Conservation (phyloP, 2,329 filamentous ascomycete species). For the Colletotrichum phormii region DNA sequence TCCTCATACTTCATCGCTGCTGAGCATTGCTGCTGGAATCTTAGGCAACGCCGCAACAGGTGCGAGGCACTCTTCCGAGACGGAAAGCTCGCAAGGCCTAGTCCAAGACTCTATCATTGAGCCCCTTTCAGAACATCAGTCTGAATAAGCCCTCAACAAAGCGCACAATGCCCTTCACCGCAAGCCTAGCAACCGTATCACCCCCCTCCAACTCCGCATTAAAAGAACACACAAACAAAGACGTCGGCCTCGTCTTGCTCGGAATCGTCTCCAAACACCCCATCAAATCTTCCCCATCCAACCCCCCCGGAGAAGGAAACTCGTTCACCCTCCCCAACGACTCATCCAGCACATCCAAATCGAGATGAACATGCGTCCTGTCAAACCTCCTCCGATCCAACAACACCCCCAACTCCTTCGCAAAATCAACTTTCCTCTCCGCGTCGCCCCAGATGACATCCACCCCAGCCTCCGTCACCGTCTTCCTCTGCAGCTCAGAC, state of each 20-base stretch:
- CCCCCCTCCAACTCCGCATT: constrained; percentile 3
- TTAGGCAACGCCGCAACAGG: no score
- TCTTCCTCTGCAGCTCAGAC: background rate
- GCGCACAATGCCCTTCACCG: background rate
- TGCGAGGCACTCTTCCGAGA: no score
- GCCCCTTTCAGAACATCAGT: no score
- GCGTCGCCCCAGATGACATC: constrained; percentile 16
- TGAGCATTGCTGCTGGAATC: no score
- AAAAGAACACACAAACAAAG: constrained; percentile 12
- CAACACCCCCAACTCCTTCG: background rate
- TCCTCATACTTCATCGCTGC: no score
- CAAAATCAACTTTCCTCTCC: constrained; percentile 23
- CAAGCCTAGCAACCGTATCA: constrained; percentile 7
- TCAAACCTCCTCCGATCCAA: background rate
- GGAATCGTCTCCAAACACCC: background rate
- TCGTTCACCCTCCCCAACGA: constrained; percentile 1
- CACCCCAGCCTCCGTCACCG: background rate
- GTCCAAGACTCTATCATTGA: no score
- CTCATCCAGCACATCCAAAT: constrained; percentile 15
- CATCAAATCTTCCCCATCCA: constrained; percentile 2
- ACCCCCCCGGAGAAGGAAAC: background rate
- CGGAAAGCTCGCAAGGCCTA: no score
- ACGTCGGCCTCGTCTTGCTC: background rate
- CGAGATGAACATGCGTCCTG: constrained; percentile 9
- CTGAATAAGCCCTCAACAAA: background rate